Evolutionary conservation across 495 filamentous ascomycete genomes (phyloP), one percentile per base, ranked within the genome.

Genomic region (Aspergillus olivimuriae): DNA sequence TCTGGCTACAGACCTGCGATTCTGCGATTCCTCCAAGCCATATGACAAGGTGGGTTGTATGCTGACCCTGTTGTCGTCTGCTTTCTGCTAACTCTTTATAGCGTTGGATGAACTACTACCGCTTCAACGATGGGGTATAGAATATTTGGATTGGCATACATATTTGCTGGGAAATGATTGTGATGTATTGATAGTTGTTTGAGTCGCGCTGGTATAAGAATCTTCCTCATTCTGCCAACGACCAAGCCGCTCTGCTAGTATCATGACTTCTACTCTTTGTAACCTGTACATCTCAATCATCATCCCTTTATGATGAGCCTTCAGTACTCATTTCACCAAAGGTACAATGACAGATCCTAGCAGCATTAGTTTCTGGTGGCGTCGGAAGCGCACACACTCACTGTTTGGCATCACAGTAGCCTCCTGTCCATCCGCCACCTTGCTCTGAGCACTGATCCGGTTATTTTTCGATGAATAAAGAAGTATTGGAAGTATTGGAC

Each of bases 1-100:
- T 9, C 66, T 81, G 20, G 73, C 71, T 10, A 80, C 75, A 5
- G 77, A 80, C 54, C 50, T 80, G 30, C 65, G 78, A 33, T 81
- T 78, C 49, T 67, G 62, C 55, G 68, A 73, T 47, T 72, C 70
- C 12, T 69, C 67, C 0, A 69, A 63, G 43, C 69, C 68, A 16
- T 76, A 65, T 53, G 74, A 78, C 47, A 62, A 66, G 56, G 62
- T 64, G 43, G 32, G 51, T 52, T 20, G 4, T 9, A 5, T 30
- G 30, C 14, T n/a, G n/a, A n/a, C 10, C 10, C 16, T 18, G 17
- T 16, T 16, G 3, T 34, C 9, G 7, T 0, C 2, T 12, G 5
- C n/a, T n/a, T 4, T 12, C 22, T 12, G 11, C 40, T 48, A n/a
- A 47, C 12, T 2, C 4, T 5, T 30, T 24, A 14, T 44, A 68